phyloP scores from a whole-genome alignment of 1,284 basidiomycete genomes.

The Phlebopus sp. region DNA sequence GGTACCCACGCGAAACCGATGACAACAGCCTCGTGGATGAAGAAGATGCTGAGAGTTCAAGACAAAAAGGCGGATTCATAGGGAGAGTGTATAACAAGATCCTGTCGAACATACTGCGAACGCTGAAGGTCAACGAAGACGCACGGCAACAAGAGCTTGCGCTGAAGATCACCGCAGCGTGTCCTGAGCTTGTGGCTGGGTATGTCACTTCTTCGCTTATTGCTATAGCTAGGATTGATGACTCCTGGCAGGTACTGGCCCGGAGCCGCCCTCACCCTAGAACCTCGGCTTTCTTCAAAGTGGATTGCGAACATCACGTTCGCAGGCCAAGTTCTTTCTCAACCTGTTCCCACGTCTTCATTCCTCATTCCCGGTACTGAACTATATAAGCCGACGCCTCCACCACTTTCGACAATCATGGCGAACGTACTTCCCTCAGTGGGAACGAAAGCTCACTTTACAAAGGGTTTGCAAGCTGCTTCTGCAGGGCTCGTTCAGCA shows the following conservation, averaged over 20 bases:
- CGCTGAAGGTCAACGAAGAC: slow-evolving; percentile 80
- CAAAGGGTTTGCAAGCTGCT: slow-evolving; percentile 74
- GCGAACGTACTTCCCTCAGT: slow-evolving; percentile 77
- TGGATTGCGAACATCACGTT: slow-evolving; percentile 90
- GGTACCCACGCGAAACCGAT: slow-evolving; percentile 75
- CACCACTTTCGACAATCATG: slow-evolving; percentile 65
- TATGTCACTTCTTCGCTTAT: slow-evolving; percentile 34
- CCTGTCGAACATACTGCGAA: slow-evolving; percentile 70
- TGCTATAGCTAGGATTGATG: not conserved
- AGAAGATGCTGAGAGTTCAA: slow-evolving; percentile 23
- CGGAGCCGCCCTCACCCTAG: slow-evolving; percentile 71
- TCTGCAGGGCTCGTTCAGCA: slow-evolving; percentile 75
- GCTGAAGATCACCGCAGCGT: slow-evolving; percentile 72
- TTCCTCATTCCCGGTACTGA: slow-evolving; percentile 49
- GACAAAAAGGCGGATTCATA: slow-evolving; percentile 28
- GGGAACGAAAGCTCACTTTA: slow-evolving; percentile 65
- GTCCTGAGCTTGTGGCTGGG: slow-evolving; percentile 84
- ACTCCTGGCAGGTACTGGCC: slow-evolving; percentile 66
- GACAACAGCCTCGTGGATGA: slow-evolving; percentile 20
- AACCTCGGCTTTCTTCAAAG: slow-evolving; percentile 82
- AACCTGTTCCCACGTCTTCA: slow-evolving; percentile 65
- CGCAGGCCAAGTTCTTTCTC: slow-evolving; percentile 72
- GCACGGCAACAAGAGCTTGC: slow-evolving; percentile 83
- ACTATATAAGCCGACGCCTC: slow-evolving; percentile 66
- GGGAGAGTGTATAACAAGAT: slow-evolving; percentile 83